Conservation (phyloP, 805 yeast species). For the Candida patagonica region DNA sequence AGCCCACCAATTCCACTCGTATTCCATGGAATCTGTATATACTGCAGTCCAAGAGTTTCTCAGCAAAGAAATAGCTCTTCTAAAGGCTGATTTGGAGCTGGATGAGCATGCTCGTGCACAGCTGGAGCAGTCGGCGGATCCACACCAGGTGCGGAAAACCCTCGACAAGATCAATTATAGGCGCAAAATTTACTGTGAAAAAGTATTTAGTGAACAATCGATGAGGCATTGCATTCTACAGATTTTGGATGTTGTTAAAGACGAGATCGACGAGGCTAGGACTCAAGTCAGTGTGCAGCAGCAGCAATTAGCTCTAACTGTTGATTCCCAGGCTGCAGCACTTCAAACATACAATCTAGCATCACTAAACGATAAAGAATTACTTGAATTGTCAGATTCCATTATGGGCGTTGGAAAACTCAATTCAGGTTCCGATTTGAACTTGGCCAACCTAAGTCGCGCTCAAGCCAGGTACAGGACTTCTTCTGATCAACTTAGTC, state of each 20-base stretch:
- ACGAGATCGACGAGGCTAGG: background rate
- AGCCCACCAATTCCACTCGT: no score
- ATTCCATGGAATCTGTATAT: constrained; percentile 1
- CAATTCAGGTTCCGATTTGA: no score
- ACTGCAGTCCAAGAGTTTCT: constrained; percentile 2
- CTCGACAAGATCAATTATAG: constrained; percentile 7
- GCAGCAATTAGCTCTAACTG: background rate
- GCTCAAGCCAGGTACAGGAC: background rate
- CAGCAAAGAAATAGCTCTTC: constrained; percentile 7
- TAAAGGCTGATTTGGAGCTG: constrained; percentile 3
- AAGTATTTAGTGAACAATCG: constrained; percentile 10
- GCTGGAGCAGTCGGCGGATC: background rate
- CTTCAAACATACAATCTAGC: background rate
- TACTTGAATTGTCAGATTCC: background rate
- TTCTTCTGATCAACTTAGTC: background rate
- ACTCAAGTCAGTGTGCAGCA: background rate
- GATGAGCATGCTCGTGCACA: background rate
- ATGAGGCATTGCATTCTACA: constrained; percentile 3
- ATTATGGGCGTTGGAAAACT: no score
- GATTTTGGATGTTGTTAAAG: constrained; percentile 1
- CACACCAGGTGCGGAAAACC: constrained; percentile 1
- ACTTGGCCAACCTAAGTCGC: no score
- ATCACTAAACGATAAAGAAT: constrained; percentile 1
- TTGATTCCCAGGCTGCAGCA: constrained; percentile 4
- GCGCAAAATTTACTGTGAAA: constrained; percentile 5